Base-by-base conservation (phyloP, 768 basidiomycete genomes). In the Podaxis carcinomalis region DNA sequence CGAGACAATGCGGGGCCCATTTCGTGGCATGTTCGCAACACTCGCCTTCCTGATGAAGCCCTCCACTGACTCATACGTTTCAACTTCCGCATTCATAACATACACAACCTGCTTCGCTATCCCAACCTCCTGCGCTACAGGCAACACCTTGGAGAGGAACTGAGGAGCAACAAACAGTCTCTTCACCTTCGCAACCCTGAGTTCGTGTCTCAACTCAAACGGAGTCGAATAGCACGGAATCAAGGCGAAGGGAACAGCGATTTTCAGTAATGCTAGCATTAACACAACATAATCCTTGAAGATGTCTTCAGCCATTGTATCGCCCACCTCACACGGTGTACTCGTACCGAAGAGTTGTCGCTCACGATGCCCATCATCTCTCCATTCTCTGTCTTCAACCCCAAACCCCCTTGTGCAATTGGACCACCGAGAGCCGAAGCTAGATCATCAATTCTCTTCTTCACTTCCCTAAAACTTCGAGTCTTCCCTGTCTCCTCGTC, bases 361-460 rank as follows among this genome's bases (percentile, higher is more conserved):
- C 82, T 83, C 67, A 90, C 79, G 14, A 92, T 81, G 4, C 87
- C 90, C 27, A 90, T 77, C 25, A 89, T 81, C 57, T 88, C 85
- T 0, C 75, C 76, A 23, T 79, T 74, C 47, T 74, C 74, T 0
- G 71, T 68, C 5, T 70, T 65, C 10, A 91, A 67, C 0, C 81
- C 86, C 1, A 88, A 73, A 0, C 89, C 87, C 0, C 87, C 87
- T 14, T 78, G 67, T 0, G 72, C 63, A 16, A 73, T 58, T 5
- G 81, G 76, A 19, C 73, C 69, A 1, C 73, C 80, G 10, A 90
- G 74, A 0, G 81, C 84, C 0, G 86, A 87, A 2, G 84, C 81
- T 19, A 80, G 80, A 55, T 83, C 77, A 10, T 76, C 73, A 0
- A 89, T 77, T 13, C 77, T 75, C 49, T 82, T 79, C n/a, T 77